These are phyloP conservation scores for Scortechinia acanthostroma DNA, from an alignment of 2,329 filamentous ascomycete genomes.

Conservation along the genomic window DNA sequence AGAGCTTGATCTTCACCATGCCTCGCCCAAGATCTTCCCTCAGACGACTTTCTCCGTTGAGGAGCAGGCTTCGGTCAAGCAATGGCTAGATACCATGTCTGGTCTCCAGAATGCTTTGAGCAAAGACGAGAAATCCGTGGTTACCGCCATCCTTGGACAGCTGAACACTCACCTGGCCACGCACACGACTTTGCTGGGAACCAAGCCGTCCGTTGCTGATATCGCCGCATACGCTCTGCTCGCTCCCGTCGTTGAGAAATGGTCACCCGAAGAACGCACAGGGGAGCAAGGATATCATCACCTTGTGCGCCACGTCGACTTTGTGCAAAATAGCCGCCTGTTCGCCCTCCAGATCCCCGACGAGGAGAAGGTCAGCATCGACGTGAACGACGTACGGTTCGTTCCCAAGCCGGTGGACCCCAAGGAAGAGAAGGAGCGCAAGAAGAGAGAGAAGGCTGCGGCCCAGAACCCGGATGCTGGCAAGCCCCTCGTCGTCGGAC, in stretches of 20 bases:
- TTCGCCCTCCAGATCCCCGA: constrained; percentile 64
- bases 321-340: constrained; percentile 82
- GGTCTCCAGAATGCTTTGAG: constrained; percentile 44
- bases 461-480: not conserved
- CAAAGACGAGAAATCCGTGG: constrained; percentile 33
- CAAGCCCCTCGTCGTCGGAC: not conserved
- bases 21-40: constrained; percentile 39
- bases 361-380: constrained; percentile 70
- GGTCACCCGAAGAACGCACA: constrained; percentile 80
- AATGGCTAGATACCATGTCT: constrained; percentile 68
- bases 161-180: constrained; percentile 83
- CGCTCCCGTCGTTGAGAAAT: constrained; percentile 69
- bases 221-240: constrained; percentile 75
- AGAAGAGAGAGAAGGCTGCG: constrained; percentile 91
- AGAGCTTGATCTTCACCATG: constrained; percentile 47
- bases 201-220: constrained; percentile 83
- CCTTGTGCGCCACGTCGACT: constrained; percentile 85
- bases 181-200: constrained; percentile 81
- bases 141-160: constrained; percentile 64
- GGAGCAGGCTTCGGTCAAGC: constrained; percentile 80
- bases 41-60: constrained; percentile 62
- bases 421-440: constrained; percentile 90
- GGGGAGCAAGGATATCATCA: constrained; percentile 84
- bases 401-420: constrained; percentile 83
- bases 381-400: constrained; percentile 74